Evolutionary conservation across 73 alveolate genomes (phyloP), one percentile per base, ranked within the genome.

Genomic region (Paramecium sonneborni): DNA sequence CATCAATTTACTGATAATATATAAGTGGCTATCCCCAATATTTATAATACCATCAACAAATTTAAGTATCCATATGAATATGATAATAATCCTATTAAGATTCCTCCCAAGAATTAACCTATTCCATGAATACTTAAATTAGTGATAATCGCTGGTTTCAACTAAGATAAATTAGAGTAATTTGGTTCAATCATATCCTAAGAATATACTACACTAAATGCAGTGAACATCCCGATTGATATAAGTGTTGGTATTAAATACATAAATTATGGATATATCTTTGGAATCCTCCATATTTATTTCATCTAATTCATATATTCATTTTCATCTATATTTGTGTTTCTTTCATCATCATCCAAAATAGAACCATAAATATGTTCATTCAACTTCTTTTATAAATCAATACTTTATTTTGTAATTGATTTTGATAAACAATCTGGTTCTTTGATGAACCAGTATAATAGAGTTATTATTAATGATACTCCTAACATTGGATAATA

Each of bases 31-130:
- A 26, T 26, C 12, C 48, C 84, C 6, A 62, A 62, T 23, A 62
- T 2, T 12, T 62, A 24, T 6, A 62, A 12, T 5, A 12, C 21
- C 84, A 62, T 30, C 4, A 62, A 32, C 24, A 62, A 26, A 62
- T 32, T 62, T 12, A 62, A 1, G 7, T 62, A 62, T 26, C 46
- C 46, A 30, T 12, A 62, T 2, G 44, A 26, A 26, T 26, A 26
- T 7, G 84, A 62, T 7, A 62, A 28, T 14, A 62, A 62, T 24
- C 87, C 87, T 1, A 34, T 74, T 8, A 39, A n/a, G 10, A 74
- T 74, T 74, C 87, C 87, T 74, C 87, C 87, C 57, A 74, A 39
- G 14, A 74, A 74, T 23, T 74, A 28, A 10, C 87, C 87, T n/a
- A 37, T 74, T 18, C 87, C 87, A 74, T 74, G 58, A 34, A 37